Conservation (phyloP, 345 rosid species). For the Aethionema arabicum region DNA sequence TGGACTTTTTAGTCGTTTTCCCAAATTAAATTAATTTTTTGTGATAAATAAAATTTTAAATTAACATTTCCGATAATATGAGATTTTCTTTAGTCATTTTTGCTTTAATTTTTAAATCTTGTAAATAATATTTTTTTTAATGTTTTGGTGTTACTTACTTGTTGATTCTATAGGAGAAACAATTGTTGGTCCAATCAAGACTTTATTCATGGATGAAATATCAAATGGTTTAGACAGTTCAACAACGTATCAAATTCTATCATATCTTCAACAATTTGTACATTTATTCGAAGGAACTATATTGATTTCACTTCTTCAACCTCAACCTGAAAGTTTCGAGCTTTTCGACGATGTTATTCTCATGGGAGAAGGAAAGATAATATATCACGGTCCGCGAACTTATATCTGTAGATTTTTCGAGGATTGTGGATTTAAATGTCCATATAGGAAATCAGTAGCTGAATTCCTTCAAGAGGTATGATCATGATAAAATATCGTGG, state of each 20-base stretch:
- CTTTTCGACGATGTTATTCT: conserved; percentile 77
- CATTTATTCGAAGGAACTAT: conserved; percentile 70
- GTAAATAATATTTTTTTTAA: too few species aligned
- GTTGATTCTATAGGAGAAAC: conserved; percentile 52
- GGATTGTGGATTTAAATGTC: conserved; percentile 64
- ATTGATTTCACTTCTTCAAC: conserved; percentile 76
- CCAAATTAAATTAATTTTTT: too few species aligned
- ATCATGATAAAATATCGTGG: neutral
- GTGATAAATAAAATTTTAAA: too few species aligned
- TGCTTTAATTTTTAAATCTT: too few species aligned
- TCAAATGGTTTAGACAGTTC: conserved; percentile 85
- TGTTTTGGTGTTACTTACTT: too few species aligned
- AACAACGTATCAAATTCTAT: conserved; percentile 76
- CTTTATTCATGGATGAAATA: conserved; percentile 88
- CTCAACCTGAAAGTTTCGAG: conserved; percentile 74
- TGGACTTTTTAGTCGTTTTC: too few species aligned
- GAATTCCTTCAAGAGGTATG: conserved; percentile 83
- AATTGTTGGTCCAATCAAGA: conserved; percentile 77
- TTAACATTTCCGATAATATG: too few species aligned
- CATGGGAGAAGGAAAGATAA: conserved; percentile 75
- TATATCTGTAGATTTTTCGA: conserved; percentile 67
- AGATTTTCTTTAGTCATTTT: too few species aligned
- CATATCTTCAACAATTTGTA: conserved; percentile 58
- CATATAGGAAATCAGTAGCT: conserved; percentile 80
- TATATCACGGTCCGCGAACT: conserved; percentile 75